Conservation (phyloP, 768 basidiomycete genomes). For the Pisolithus microcarpus region DNA sequence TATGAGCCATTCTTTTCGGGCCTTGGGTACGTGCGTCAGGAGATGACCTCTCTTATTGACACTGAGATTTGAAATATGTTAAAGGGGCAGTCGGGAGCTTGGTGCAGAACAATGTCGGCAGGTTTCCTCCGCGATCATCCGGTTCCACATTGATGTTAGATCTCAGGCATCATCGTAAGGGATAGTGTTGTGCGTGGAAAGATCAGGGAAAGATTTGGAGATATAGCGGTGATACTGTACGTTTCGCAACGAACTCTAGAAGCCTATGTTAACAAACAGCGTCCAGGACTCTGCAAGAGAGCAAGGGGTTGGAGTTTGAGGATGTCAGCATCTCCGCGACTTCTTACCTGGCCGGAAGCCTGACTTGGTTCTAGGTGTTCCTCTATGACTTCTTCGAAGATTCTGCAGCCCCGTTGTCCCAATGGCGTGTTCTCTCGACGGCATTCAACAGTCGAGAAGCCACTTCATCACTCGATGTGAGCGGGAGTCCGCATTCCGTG, state of each 20-base stretch:
- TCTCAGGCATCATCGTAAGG: constrained; percentile 61
- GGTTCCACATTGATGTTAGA: background rate
- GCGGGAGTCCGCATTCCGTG: constrained; percentile 43
- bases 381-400: constrained; percentile 72
- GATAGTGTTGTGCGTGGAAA: constrained; percentile 44
- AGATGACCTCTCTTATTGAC: background rate
- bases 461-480: constrained; percentile 32
- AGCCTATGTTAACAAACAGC: background rate
- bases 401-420: constrained; percentile 41
- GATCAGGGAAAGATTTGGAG: constrained; percentile 47
- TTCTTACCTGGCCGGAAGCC: background rate
- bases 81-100: constrained; percentile 46
- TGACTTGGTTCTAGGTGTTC: constrained; percentile 44
- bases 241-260: constrained; percentile 9
- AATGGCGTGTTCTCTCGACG: constrained; percentile 57
- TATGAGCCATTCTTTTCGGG: constrained; percentile 55
- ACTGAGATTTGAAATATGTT: constrained; percentile 13
- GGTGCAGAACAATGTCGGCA: constrained; percentile 56
- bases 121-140: background rate
- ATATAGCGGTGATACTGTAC: constrained; percentile 54
- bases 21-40: constrained; percentile 29
- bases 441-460: constrained; percentile 20
- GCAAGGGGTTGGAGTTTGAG: constrained; percentile 25
- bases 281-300: constrained; percentile 27
- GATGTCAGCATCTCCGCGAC: constrained; percentile 6